A percentile compares a stretch with the other conserved stretches of the same genome.
Evolutionary conservation across 108 stramenopile species (phyloP).

Genomic region (Bacterosira constricta): DNA sequence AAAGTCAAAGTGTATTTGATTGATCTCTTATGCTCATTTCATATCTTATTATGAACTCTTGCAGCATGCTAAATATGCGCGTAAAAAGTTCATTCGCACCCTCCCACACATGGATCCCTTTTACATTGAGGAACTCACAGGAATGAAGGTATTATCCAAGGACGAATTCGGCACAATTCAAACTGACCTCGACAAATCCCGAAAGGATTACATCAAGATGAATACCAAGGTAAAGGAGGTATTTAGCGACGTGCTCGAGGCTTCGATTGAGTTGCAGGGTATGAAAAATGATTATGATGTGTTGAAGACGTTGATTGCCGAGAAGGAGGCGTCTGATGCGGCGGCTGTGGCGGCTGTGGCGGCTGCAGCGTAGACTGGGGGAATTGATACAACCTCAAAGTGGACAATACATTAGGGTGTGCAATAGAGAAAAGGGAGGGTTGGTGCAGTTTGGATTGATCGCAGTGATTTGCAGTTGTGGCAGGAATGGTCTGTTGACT

Average conservation of each 20-base stretch:
- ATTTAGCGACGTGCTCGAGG: slow-evolving; percentile 9
- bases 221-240: slow-evolving; percentile 20
- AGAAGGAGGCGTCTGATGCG: neutral
- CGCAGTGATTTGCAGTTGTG: too few species aligned
- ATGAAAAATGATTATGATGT: slow-evolving; percentile 34
- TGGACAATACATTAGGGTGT: too few species aligned
- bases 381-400: too few species aligned
- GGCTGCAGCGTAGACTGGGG: too few species aligned
- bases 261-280: neutral
- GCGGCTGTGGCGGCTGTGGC: too few species aligned
- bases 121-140: slow-evolving; percentile 40
- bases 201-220: slow-evolving; percentile 5
- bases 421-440: too few species aligned
- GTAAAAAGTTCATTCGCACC: slow-evolving; percentile 30
- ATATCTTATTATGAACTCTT: neutral
- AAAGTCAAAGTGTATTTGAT: too few species aligned
- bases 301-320: slow-evolving; percentile 14
- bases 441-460: too few species aligned
- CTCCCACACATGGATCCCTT: slow-evolving; percentile 45
- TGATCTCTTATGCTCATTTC: too few species aligned
- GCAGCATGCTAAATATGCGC: slow-evolving; percentile 43
- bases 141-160: slow-evolving; percentile 31
- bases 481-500: too few species aligned
- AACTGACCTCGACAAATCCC: neutral
- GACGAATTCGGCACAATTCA: slow-evolving; percentile 17